Conservation (phyloP, 2,329 filamentous ascomycete genomes). For the Neonectria magnoliae region DNA sequence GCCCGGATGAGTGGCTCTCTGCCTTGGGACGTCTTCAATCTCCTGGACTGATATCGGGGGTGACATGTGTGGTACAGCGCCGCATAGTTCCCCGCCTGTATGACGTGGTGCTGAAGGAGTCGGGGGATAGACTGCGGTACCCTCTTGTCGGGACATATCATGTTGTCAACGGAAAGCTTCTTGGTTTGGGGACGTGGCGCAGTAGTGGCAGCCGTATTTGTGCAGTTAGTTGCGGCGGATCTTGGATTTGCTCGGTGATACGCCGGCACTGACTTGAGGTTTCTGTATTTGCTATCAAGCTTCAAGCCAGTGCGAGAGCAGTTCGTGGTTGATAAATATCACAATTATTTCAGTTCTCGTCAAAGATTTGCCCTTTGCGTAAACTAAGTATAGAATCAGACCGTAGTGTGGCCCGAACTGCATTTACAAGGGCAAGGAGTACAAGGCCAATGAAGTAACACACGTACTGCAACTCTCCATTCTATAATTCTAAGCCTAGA, state of each 20-base stretch:
- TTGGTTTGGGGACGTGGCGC: slow-evolving; percentile 48
- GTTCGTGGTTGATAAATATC: no score
- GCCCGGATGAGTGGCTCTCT: slow-evolving; percentile 42
- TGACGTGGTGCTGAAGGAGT: slow-evolving; percentile 44
- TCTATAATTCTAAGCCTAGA: no score
- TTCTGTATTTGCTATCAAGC: no score
- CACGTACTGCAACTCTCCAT: no score
- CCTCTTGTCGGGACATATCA: slow-evolving; percentile 50
- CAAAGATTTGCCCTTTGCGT: no score
- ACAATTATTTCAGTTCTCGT: no score
- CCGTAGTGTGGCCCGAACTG: no score
- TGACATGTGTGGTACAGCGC: slow-evolving; percentile 44
- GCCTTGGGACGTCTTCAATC: slow-evolving; percentile 32
- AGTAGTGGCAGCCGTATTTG: slow-evolving; percentile 45
- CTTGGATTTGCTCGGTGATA: slow-evolving; percentile 49
- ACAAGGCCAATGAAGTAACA: no score
- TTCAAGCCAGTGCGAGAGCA: no score
- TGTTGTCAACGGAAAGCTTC: slow-evolving; percentile 39
- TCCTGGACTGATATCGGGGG: slow-evolving; percentile 9
- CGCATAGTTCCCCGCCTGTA: slow-evolving; percentile 45
- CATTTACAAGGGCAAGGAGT: no score
- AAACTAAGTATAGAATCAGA: no score
- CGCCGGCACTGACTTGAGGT: slow-evolving; percentile 5
- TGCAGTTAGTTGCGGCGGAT: slow-evolving; percentile 46
- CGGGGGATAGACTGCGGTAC: slow-evolving; percentile 37